Evolutionary conservation across 192 early-diverging fungal genomes (phyloP), one percentile per base, ranked within the genome.

Genomic region (Tieghemiomyces parasiticus): DNA sequence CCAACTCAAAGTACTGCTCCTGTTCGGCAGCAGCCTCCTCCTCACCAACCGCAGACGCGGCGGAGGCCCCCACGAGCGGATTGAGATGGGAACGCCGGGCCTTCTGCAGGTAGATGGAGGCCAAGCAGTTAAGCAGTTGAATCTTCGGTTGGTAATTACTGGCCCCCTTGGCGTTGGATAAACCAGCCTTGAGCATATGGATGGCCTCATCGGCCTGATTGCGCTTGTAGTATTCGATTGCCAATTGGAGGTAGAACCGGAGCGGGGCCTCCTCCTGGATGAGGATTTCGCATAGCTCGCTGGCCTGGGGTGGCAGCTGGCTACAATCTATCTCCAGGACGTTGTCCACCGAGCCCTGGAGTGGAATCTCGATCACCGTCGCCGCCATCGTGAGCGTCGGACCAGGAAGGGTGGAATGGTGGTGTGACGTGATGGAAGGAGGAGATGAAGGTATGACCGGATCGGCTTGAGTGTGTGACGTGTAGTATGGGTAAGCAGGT

Each of bases 221-320:
- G 52, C 86, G 81, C 52, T 78, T 74, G 61, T 81, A 81, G 71
- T 89, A 91, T 65, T 88, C 89, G 30, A 85, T 79, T 26, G 86
- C 84, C 70, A 90, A 84, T 25, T 79, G 65, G 24, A 84, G 62
- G 68, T 84, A 88, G 58, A 86, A 75, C 60, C 73, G 66, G 35
- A 83, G 72, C 16, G 81, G 74, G 34, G 70, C 73, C 49, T 68
- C 71, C 52, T 90, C 86, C 25, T 82, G 71, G 53, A 74, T 79
- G 16, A 90, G 65, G 59, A 90, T 88, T 29, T 76, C 76, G 65
- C 84, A 80, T 29, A 90, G 73, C 58, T 82, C 81, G 29, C 67
- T 67, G 26, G 78, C 71, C 58, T 81, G 77, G 26, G 62, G 66
- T 0, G 72, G 73, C 28, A 87, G 67, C 62, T 81, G 78, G 3